Base-by-base conservation (phyloP, 192 early-diverging fungal species). In the Chytriomyces sp. region DNA sequence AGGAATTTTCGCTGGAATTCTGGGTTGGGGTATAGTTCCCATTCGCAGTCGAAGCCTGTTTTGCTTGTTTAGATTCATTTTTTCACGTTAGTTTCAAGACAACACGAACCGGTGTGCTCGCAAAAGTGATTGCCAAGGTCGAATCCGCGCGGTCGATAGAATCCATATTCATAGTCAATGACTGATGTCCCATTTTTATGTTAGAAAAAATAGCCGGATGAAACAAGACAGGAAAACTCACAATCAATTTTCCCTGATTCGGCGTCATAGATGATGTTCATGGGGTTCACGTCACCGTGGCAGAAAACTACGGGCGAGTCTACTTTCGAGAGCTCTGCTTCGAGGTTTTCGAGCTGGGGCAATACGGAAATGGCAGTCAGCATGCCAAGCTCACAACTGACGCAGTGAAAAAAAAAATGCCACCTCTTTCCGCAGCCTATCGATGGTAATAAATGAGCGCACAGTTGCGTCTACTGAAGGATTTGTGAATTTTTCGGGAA, bases 71-170 rank as follows among this genome's bases (percentile, higher is more conserved):
- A 35, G 35, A 35, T 2, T 35, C 0, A 35, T 35, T 35, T 35
- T 35, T 35, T 2, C 35, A 35, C 35, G 0, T 35, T 35, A 0
- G 2, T 1, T 35, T 35, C 4, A 1, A 35, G 0, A 35, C 2
- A 1, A 35, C 35, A 35, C 35, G 35, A 35, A 35, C 35, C 94
- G 18, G 92, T 92, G 78, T 89, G 93, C 76, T 98, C 97, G 80
- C 93, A 93, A 77, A 97, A 98, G 81, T 97, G 96, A 79, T 98
- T 98, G 49, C 90, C 95, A 75, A 98, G 94, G 80, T 98, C 97
- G 81, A 97, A 98, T 2, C 90, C 95, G 45, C 95, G 89, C 80
- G 90, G 94, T 18, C 88, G 89, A 80, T 92, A 92, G 10, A 82
- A 88, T 5, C 92, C 95, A 79, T 98, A 98, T 71, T 98, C 97